Evolutionary conservation across 2,329 filamentous ascomycete species (phyloP).

Genomic region (Cladosporium sp.): DNA sequence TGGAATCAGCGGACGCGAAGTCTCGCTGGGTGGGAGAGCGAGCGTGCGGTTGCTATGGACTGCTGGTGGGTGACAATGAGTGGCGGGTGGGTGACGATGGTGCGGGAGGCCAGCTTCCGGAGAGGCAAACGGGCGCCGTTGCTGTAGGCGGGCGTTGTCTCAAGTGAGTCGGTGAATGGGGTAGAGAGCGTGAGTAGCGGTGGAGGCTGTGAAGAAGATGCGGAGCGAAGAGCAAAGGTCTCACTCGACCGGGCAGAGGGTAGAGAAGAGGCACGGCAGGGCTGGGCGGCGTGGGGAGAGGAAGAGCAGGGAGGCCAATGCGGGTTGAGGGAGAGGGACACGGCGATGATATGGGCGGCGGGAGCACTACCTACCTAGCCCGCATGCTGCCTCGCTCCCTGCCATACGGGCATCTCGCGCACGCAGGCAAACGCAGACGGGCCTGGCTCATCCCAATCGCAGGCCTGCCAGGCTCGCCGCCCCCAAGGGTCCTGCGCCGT

Average conservation of each 20-base stretch:
- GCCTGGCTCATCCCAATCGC: neutral
- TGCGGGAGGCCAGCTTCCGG: constrained; percentile 13
- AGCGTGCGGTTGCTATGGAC: neutral
- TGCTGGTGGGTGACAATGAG: neutral
- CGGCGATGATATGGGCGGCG: neutral
- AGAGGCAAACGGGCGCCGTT: constrained; percentile 9
- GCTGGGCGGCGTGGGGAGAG: constrained; percentile 9
- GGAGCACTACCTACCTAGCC: neutral
- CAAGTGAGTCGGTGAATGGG: neutral
- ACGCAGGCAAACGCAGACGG: constrained; percentile 3
- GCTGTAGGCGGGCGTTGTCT: constrained; percentile 6
- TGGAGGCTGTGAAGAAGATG: neutral
- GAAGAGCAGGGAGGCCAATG: constrained; percentile 11
- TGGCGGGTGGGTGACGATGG: constrained; percentile 4
- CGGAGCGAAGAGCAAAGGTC: neutral
- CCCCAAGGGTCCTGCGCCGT: neutral
- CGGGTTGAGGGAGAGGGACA: neutral
- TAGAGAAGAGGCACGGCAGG: neutral
- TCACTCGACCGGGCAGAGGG: constrained; percentile 3
- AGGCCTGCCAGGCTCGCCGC: neutral
- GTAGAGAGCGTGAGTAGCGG: constrained; percentile 10
- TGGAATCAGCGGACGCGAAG: constrained; percentile 7
- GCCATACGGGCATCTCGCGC: neutral
- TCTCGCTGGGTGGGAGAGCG: neutral
- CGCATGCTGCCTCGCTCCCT: too few relatives aligned